phyloP scores from a whole-genome alignment of 176 grass and related monocot genomes.

The Hsuehochloa calcarea region DNA sequence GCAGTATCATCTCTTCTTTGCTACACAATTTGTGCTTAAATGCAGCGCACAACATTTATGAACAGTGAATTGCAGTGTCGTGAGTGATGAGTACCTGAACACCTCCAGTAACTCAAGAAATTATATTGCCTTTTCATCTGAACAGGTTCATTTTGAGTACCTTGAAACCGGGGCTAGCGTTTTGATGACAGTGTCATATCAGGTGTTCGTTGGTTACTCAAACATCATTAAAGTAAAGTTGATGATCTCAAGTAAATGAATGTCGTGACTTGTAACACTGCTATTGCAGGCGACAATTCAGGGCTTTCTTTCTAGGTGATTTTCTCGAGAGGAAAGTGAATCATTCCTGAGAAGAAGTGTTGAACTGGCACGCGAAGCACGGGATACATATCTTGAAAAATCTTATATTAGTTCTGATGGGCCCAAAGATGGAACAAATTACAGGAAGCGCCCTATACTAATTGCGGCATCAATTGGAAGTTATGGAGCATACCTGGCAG shows the following conservation, averaged over 20 bases:
- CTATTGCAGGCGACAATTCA: conserved; percentile 67
- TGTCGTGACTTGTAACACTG: neutral
- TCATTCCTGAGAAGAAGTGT: conserved; percentile 63
- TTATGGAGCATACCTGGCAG: conserved; percentile 88
- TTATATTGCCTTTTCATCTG: conserved; percentile 31
- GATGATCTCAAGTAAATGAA: conserved; percentile 7
- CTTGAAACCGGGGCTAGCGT: conserved; percentile 75
- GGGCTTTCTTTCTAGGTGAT: conserved; percentile 67
- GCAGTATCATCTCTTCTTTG: neutral
- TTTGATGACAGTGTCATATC: conserved; percentile 82
- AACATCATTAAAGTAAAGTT: neutral
- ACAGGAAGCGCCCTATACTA: conserved; percentile 47
- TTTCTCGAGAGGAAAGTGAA: conserved; percentile 74
- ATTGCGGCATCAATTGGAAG: conserved; percentile 80
- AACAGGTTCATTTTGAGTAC: conserved; percentile 87
- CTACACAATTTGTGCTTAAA: neutral
- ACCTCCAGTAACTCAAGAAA: neutral
- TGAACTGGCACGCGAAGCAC: conserved; percentile 66
- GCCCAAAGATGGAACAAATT: neutral
- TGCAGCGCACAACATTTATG: neutral
- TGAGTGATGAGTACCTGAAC: neutral
- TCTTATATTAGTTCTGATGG: conserved; percentile 13
- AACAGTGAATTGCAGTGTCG: neutral
- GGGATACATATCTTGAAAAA: conserved; percentile 43
- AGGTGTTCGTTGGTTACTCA: conserved; percentile 45